phyloP scores from a whole-genome alignment of 768 basidiomycete genomes.

The Gautieria morchelliformis region DNA sequence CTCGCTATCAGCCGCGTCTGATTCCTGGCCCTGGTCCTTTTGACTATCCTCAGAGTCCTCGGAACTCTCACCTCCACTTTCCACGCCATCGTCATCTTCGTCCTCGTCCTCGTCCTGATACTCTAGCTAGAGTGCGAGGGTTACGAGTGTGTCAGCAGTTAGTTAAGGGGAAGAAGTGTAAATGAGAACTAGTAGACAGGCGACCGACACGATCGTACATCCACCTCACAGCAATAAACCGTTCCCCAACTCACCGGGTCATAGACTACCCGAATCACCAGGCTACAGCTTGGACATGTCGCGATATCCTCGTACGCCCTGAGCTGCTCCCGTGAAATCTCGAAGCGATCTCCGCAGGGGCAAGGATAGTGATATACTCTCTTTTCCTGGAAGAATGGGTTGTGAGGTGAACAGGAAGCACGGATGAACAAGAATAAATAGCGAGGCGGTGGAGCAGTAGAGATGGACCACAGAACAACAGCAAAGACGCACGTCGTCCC shows the following conservation, averaged over 20 bases:
- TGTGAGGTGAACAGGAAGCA: not conserved
- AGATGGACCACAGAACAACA: not conserved
- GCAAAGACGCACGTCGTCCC: slow-evolving; percentile 43
- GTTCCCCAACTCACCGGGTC: slow-evolving; percentile 65
- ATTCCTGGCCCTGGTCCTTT: slow-evolving; percentile 22
- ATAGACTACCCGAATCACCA: slow-evolving; percentile 86
- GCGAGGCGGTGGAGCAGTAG: too few relatives aligned
- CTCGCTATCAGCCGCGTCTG: slow-evolving; percentile 26
- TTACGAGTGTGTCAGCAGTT: slow-evolving; percentile 1
- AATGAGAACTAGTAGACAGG: too few relatives aligned
- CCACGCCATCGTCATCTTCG: slow-evolving; percentile 10
- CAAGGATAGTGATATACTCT: slow-evolving; percentile 92
- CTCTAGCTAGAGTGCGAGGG: slow-evolving; percentile 47
- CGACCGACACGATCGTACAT: too few relatives aligned
- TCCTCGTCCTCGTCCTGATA: slow-evolving; percentile 36
- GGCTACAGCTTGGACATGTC: slow-evolving; percentile 91
- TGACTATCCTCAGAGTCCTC: slow-evolving; percentile 22
- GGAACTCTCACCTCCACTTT: not conserved
- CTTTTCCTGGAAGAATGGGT: slow-evolving; percentile 30
- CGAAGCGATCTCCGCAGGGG: slow-evolving; percentile 96
- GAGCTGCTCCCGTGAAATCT: slow-evolving; percentile 81
- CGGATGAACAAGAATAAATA: too few relatives aligned
- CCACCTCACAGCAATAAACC: not conserved
- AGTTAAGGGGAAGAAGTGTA: too few relatives aligned
- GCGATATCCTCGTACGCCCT: slow-evolving; percentile 88